Evolutionary conservation across 2,329 filamentous ascomycete genomes (phyloP).

Genomic region (Talaromyces sp.): DNA sequence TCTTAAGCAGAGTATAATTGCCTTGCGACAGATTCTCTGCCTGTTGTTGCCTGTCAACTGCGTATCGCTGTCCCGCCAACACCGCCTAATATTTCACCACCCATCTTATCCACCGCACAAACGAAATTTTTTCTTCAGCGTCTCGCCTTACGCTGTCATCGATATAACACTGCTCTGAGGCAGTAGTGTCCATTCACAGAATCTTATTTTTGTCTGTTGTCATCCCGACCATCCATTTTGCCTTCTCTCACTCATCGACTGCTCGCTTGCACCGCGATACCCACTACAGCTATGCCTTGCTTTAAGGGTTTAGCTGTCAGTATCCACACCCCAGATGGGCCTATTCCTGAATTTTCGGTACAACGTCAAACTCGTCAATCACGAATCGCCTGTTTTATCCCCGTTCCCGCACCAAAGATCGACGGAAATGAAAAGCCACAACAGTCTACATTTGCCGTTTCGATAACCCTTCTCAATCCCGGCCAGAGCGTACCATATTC

Average conservation of each 20-base stretch:
- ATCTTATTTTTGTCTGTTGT: background rate
- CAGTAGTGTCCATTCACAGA: background rate
- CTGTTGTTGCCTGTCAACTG: background rate
- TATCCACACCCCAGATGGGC: constrained; percentile 76
- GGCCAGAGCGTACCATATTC: constrained; percentile 89
- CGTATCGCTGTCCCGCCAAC: background rate
- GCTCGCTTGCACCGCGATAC: background rate
- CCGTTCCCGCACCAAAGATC: constrained; percentile 82
- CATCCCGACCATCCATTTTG: background rate
- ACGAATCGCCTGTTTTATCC: constrained; percentile 95
- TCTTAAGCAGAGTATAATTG: background rate
- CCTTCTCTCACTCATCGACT: background rate
- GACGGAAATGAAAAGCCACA: constrained; percentile 71
- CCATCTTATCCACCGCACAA: background rate
- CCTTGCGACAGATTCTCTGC: background rate
- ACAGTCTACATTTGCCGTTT: constrained; percentile 94
- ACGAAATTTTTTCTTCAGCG: background rate
- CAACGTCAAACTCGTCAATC: constrained; percentile 88
- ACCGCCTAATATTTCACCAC: background rate
- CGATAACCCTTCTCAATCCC: constrained; percentile 88
- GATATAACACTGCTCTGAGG: background rate
- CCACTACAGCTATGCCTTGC: constrained; percentile 67
- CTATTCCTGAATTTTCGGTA: constrained; percentile 87
- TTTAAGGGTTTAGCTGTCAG: constrained; percentile 99
- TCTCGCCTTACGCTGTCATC: background rate